Percentiles rank a stretch among this genome's conserved stretches.
phyloP scores from a whole-genome alignment of 768 basidiomycete species.

The Hericium alpestre region DNA sequence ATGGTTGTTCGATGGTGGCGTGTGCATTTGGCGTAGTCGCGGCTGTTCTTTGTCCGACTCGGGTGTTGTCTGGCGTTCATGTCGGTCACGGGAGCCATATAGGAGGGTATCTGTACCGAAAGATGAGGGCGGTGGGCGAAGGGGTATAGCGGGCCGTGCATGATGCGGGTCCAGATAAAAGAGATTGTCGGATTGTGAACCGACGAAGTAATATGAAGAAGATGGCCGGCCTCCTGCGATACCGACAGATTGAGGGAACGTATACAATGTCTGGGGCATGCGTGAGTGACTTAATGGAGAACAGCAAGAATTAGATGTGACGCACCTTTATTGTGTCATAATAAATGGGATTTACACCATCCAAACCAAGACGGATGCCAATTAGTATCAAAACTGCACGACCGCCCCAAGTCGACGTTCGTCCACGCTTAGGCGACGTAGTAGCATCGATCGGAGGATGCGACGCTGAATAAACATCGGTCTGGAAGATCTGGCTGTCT shows the following conservation, averaged over 20 bases:
- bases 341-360: conserved; percentile 93
- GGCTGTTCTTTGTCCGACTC: neutral
- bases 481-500: conserved; percentile 75
- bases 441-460: conserved; percentile 15
- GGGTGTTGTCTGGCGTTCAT: conserved; percentile 8
- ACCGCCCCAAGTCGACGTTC: conserved; percentile 53
- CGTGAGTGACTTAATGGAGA: too few species aligned
- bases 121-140: conserved; percentile 39
- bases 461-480: conserved; percentile 79
- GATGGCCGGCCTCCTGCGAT: conserved; percentile 94
- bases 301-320: neutral
- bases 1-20: conserved; percentile 4
- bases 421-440: conserved; percentile 17
- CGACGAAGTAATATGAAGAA: conserved; percentile 98
- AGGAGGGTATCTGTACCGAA: neutral
- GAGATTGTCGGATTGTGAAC: conserved; percentile 78
- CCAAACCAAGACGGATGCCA: conserved; percentile 78
- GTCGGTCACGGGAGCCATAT: neutral
- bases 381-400: conserved; percentile 79
- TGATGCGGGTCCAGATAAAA: conserved; percentile 80
- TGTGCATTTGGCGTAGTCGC: neutral
- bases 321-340: conserved; percentile 73
- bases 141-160: conserved; percentile 63
- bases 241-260: conserved; percentile 90
- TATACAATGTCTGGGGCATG: conserved; percentile 58